These are phyloP conservation scores for Fusarium fujikuroi DNA, from an alignment of 2,329 filamentous ascomycete species.

Conservation along the genomic window DNA sequence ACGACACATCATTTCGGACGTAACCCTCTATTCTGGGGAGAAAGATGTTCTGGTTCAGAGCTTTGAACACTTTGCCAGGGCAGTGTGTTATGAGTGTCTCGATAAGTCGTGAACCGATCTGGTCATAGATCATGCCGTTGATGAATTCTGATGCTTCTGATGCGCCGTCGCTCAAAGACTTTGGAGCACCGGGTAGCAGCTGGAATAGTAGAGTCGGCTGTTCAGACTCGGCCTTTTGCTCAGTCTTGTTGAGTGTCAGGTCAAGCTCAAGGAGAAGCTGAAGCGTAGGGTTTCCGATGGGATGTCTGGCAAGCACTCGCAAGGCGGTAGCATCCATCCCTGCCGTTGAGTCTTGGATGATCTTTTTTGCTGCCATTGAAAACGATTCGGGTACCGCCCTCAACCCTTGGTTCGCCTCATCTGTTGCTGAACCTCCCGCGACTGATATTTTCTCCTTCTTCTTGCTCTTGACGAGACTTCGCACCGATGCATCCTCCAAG, in stretches of 20 bases:
- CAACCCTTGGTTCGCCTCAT: constrained; percentile 56
- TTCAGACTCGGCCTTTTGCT: constrained; percentile 47
- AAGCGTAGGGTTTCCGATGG: constrained; percentile 91
- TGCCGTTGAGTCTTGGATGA: constrained; percentile 80
- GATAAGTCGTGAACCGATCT: constrained; percentile 87
- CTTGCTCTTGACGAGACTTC: constrained; percentile 86
- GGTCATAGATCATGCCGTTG: constrained; percentile 87
- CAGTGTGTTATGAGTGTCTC: constrained; percentile 85
- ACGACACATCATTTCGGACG: constrained; percentile 88
- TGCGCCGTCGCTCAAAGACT: constrained; percentile 76
- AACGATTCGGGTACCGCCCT: constrained; percentile 83
- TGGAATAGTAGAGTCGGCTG: constrained; percentile 73
- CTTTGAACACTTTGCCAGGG: constrained; percentile 91
- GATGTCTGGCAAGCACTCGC: constrained; percentile 85
- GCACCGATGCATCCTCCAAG: constrained; percentile 74
- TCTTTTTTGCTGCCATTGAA: constrained; percentile 78
- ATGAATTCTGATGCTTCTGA: constrained; percentile 82
- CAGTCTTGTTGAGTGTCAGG: constrained; percentile 75
- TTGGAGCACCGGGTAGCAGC: constrained; percentile 79
- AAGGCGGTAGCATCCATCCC: constrained; percentile 83
- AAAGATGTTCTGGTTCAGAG: constrained; percentile 82
- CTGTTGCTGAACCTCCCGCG: constrained; percentile 61
- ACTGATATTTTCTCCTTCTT: constrained; percentile 87
- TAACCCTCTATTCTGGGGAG: constrained; percentile 82
- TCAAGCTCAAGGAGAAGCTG: constrained; percentile 91